Percentiles rank a stretch among this genome's conserved stretches.
These are phyloP conservation scores for Metroxylon sagu DNA, from an alignment of 176 grass and related monocot genomes.

Conservation along the genomic window DNA sequence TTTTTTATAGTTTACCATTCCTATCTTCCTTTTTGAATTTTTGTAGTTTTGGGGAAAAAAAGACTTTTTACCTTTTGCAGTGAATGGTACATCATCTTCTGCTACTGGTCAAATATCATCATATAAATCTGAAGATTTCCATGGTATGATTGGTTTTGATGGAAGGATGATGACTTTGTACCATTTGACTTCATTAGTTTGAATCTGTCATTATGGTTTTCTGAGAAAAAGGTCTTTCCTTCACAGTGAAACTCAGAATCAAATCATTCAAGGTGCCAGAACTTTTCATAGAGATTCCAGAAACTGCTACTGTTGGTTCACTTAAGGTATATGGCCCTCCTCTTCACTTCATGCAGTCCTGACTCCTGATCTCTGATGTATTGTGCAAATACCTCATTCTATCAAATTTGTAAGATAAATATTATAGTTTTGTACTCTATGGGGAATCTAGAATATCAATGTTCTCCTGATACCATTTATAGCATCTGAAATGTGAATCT, in stretches of 20 bases:
- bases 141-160: slow-evolving; percentile 18
- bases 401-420: no score
- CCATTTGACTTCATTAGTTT: not conserved
- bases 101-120: slow-evolving; percentile 32
- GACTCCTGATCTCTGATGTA: no score
- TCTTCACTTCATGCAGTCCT: no score
- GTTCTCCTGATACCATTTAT: no score
- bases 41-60: no score
- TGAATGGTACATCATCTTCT: slow-evolving; percentile 38
- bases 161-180: slow-evolving; percentile 1
- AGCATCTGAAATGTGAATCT: no score
- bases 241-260: slow-evolving; percentile 74
- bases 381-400: no score
- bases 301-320: slow-evolving; percentile 80
- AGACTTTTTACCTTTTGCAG: slow-evolving; percentile 25
- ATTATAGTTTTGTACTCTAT: no score
- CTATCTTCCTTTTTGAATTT: no score
- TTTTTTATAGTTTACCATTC: no score
- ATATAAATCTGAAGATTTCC: slow-evolving; percentile 41
- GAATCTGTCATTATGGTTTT: not conserved
- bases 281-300: slow-evolving; percentile 86
- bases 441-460: no score
- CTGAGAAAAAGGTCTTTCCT: slow-evolving; percentile 4
- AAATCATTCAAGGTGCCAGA: slow-evolving; percentile 96
- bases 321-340: slow-evolving; percentile 55